Evolutionary conservation across 306 rosid genomes (phyloP), one percentile per base, ranked within the genome.

Genomic region (Trifolium dubium): DNA sequence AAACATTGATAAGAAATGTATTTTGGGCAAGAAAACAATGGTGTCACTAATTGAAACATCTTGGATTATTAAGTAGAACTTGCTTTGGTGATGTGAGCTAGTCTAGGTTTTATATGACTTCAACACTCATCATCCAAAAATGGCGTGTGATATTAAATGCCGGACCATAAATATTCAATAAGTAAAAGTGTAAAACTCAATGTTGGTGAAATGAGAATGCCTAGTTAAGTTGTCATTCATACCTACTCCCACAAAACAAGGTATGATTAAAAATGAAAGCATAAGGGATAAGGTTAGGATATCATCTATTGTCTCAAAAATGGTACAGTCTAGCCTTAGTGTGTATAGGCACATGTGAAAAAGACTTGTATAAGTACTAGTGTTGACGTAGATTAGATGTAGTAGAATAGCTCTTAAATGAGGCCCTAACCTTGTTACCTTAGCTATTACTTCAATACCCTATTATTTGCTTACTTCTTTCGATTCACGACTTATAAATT

Each of bases 1-100:
- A 18, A 14, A 60, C 43, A 29, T 56, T 55, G 32, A 50, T 41
- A 67, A 35, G 56, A 67, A 46, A 29, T 29, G n/a, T 8, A 40
- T 14, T 40, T 35, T 40, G 49, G 67, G 32, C 19, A 55, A 39
- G 29, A 15, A 30, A 29, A 55, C 14, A 10, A 55, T 4, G 62
- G 66, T 59, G 58, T 43, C 59, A 4, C 67, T 66, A 11, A 40
- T 75, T 41, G 58, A 66, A 54, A 75, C 80, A 15, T 64, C 19
- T 49, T 37, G 58, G 31, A 63, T 53, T 43, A 12, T 54, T 66
- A 67, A 53, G 43, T 66, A 23, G 44, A 75, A 64, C 74, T 34
- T 67, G 49, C 58, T 59, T 73, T 46, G 30, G 23, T 9, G 55
- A 65, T 40, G 9, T 32, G 12, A 19, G 59, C 67, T 66, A 44